A percentile compares a stretch with the other conserved stretches of the same genome.
Evolutionary conservation across 2,329 filamentous ascomycete genomes (phyloP).

Genomic region (Fusarium begoniae): DNA sequence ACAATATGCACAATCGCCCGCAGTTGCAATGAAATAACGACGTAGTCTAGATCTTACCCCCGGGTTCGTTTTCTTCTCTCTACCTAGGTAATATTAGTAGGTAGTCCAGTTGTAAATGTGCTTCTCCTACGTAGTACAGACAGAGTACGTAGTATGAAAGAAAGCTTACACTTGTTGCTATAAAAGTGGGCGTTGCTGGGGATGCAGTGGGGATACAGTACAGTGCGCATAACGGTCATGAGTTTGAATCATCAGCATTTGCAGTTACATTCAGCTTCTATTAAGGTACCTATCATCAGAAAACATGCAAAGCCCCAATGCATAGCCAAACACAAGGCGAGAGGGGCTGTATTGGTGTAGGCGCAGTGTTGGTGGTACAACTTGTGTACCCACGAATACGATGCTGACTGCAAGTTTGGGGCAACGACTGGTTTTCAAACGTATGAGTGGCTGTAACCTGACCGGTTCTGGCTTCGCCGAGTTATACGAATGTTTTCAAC

Average conservation of each 20-base stretch:
- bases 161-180: background rate
- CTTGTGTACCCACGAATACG: slow-evolving; percentile 31
- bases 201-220: slow-evolving; percentile 9
- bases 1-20: background rate
- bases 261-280: background rate
- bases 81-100: background rate
- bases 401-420: slow-evolving; percentile 30
- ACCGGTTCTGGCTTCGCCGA: slow-evolving; percentile 7
- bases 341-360: slow-evolving; percentile 14
- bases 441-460: slow-evolving; percentile 17
- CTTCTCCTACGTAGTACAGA: background rate
- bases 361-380: slow-evolving; percentile 29
- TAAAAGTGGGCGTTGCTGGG: slow-evolving; percentile 20
- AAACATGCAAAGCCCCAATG: slow-evolving; percentile 16
- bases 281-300: background rate
- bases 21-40: background rate
- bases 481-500: background rate
- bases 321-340: slow-evolving; percentile 6
- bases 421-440: background rate
- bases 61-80: background rate
- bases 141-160: background rate
- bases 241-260: background rate
- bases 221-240: slow-evolving; percentile 18
- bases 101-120: background rate
- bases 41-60: background rate